Conservation (phyloP, 169 alveolate species). For the Eimeria acervulina region DNA sequence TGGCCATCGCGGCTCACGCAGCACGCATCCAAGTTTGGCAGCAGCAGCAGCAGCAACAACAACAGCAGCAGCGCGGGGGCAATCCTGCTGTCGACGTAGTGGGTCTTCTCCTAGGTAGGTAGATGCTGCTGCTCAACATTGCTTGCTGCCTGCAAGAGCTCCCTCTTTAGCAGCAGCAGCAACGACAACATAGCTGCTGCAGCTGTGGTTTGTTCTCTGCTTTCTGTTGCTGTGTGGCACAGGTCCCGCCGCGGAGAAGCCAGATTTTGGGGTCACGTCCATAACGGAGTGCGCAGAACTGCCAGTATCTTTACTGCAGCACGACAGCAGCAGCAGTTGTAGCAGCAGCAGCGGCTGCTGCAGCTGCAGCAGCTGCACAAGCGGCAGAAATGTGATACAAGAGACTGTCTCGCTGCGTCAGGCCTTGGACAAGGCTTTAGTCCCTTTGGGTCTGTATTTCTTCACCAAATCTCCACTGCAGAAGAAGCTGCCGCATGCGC, state of each 20-base stretch:
- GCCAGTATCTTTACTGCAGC: conserved; percentile 43
- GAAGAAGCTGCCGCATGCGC: not conserved
- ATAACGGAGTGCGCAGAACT: conserved; percentile 46
- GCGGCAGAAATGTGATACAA: not conserved
- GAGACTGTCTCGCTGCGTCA: conserved; percentile 43
- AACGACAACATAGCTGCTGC: not conserved
- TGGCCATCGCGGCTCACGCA: conserved; percentile 49
- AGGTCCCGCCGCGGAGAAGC: not conserved
- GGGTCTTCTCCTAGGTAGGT: conserved; percentile 51
- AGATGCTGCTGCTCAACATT: not conserved
- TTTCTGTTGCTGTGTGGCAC: not conserved
- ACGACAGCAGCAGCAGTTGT: not conserved
- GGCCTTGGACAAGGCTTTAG: conserved; percentile 7
- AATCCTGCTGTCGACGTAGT: not conserved
- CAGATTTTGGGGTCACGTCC: not conserved
- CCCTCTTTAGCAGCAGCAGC: not conserved
- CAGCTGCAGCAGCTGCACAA: not conserved
- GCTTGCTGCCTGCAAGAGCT: not conserved
- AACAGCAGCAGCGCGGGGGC: not conserved
- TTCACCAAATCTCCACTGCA: not conserved
- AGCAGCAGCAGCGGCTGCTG: not conserved
- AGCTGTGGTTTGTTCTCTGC: not conserved
- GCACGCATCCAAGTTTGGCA: conserved; percentile 48
- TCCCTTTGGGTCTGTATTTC: conserved; percentile 15
- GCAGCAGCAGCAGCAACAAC: conserved; percentile 35